Base-by-base conservation (phyloP, 78 protist genomes). In the Dictyostelium brefeldianum region DNA sequence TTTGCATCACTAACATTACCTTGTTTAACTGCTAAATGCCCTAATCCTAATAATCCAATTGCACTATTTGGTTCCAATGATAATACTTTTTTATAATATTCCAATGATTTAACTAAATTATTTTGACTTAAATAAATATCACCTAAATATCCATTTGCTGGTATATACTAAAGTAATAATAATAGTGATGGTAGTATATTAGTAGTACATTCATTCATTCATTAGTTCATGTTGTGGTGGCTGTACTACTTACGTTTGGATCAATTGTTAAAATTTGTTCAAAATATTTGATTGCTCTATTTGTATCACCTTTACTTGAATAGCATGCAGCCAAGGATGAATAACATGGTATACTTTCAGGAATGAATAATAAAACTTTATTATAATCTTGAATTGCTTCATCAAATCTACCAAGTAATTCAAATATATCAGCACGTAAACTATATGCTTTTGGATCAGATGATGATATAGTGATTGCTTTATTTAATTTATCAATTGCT, bases 101-200 rank as follows among this genome's bases (percentile, higher is more conserved):
- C 65, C 43, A 87, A 77, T 51, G 93, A 11, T 64, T 77, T 46
- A 17, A 1, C 12, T 25, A 62, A 20, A 31, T 74, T 22, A 31
- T 59, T 59, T 15, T 20, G 11, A 14, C 78, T 87, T 29, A 87
- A 15, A 62, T 87, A 59, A 6, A 87, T n/a, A 47, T 87, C 93
- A 47, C 93, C 80, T 12, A 87, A 50, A n/a, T n/a, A 20, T 27
- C 93, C 93, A 65, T 62, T 29, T 62, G 84, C 93, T 62, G 93
- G 81, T 31, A 77, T 8, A 87, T 87, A 75, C 83, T 85, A 22
- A 31, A 46, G 50, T 20, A 20, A n/a, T n/a, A n/a, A n/a, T n/a
- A n/a, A 36, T 36, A 36, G 43, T 36, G 43, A 2, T 36, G 2
- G 43, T 36, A 36, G 2, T 3, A 36, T 36, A 36, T 36, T 36